phyloP scores from a whole-genome alignment of 257 asterid genomes.

The Solanum infundibuliforme region DNA sequence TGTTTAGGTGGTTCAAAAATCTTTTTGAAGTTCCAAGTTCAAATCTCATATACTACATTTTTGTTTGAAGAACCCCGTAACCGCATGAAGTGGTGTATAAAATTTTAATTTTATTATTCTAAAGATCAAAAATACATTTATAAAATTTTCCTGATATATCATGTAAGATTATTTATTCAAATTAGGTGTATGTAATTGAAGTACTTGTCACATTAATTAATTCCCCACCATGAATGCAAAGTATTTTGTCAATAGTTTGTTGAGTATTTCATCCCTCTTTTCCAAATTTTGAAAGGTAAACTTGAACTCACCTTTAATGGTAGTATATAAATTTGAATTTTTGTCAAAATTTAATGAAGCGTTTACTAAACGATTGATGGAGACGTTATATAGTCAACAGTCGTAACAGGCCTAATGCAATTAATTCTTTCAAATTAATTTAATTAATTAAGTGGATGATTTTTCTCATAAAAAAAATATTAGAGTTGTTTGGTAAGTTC shows the following conservation, averaged over 20 bases:
- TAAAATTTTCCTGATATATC: not conserved
- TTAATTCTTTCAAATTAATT: not conserved
- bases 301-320: not conserved
- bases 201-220: not conserved
- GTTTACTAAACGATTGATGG: not conserved
- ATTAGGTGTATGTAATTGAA: not conserved
- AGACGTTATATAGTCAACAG: not conserved
- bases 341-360: not conserved
- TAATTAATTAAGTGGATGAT: not conserved
- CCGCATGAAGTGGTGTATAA: not conserved
- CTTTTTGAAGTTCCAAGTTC: too few relatives aligned
- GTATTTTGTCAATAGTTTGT: not conserved
- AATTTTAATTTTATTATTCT: not conserved
- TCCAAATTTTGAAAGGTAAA: not conserved
- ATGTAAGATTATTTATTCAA: not conserved
- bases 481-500: not conserved
- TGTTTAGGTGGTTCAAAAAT: not conserved
- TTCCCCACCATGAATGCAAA: not conserved
- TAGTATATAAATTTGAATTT: not conserved
- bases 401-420: not conserved
- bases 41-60: too few relatives aligned
- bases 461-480: not conserved
- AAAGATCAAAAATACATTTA: not conserved
- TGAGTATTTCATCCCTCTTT: not conserved
- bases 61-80: too few relatives aligned